Base-by-base conservation (phyloP, 225 moss, liverwort and hornwort genomes). In the Asterella californica region DNA sequence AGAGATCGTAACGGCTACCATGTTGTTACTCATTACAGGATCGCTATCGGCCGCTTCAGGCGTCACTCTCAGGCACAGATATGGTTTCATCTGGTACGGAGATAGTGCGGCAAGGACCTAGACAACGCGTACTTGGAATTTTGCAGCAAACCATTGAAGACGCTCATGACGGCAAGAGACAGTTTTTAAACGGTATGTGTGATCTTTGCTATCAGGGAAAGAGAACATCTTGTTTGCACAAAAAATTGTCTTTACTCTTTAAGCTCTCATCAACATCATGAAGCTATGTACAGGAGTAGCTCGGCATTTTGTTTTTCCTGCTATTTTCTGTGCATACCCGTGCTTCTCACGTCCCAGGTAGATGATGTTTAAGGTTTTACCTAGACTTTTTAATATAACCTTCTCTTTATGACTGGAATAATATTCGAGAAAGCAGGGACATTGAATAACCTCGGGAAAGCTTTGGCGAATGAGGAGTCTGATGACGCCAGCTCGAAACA, bases 371-470 rank as follows among this genome's bases (percentile, higher is more conserved):
- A 42, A 42, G 42, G 42, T 42, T 42, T 3, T 42, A 42, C 42
- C 42, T 42, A 42, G 42, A 42, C 7, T 42, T 3, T 42, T 42
- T 7, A 3, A 7, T 42, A 7, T 42, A 42, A 42, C 42, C 42
- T 42, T 42, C 71, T 70, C 22, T 71, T 46, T 5, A 48, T 36
- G 22, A 46, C 42, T 74, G 53, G 11, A 36, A 9, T 47, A 27
- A 47, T 71, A 46, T 57, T 33, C 53, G 83, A 52, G 87, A 86
- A 79, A 83, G 78, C 91, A 99, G 99, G 99, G 67, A 99, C 95
- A 87, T 89, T 99, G 21, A 95, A 95, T 88, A 99, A 99, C 81
- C 88, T 99, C 81, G 99, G 95, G 61, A 99, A 95, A 81, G 95
- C 92, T 81, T 79, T 99, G 78, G 91, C 95, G 53, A 93, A 95